phyloP scores from a whole-genome alignment of 108 stramenopile species.

The Nannochloropsis oceanica region DNA sequence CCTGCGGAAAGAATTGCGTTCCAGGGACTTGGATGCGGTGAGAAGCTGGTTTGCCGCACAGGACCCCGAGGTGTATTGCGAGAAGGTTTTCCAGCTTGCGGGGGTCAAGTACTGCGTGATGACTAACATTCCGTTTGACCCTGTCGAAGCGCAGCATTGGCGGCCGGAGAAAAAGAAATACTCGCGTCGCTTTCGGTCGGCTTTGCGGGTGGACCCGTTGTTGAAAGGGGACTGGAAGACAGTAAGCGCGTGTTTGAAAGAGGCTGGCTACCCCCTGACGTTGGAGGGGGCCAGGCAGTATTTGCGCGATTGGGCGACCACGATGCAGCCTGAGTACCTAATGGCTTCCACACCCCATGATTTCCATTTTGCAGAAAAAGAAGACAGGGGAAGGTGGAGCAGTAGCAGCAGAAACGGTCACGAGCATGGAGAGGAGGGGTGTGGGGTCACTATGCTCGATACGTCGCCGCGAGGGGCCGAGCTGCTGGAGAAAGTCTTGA shows the following conservation, averaged over 20 bases:
- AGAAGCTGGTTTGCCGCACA: neutral
- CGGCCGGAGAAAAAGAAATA: slow-evolving; percentile 18
- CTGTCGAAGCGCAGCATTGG: slow-evolving; percentile 56
- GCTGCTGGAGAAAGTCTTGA: slow-evolving; percentile 18
- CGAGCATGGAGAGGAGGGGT: neutral
- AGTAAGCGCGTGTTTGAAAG: neutral
- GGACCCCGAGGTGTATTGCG: slow-evolving; percentile 38
- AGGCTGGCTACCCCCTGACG: neutral
- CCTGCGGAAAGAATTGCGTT: slow-evolving; percentile 30
- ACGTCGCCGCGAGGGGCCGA: neutral
- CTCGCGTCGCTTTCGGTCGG: slow-evolving; percentile 48
- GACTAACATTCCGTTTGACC: slow-evolving; percentile 83
- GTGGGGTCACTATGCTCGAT: neutral
- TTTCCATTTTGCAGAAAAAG: slow-evolving; percentile 26
- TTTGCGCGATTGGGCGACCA: slow-evolving; percentile 45
- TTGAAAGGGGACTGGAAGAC: slow-evolving; percentile 52
- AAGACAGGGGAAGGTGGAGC: neutral
- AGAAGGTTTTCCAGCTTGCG: slow-evolving; percentile 43
- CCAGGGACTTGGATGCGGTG: neutral
- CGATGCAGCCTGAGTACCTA: slow-evolving; percentile 71
- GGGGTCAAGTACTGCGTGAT: slow-evolving; percentile 65
- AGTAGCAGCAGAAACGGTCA: neutral
- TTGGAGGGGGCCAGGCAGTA: neutral
- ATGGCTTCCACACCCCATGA: slow-evolving; percentile 79
- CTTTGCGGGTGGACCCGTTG: slow-evolving; percentile 70